Evolutionary conservation across 179 eudicot species (phyloP), one percentile per base, ranked within the genome.

Genomic region (Amaranthus tricolor): DNA sequence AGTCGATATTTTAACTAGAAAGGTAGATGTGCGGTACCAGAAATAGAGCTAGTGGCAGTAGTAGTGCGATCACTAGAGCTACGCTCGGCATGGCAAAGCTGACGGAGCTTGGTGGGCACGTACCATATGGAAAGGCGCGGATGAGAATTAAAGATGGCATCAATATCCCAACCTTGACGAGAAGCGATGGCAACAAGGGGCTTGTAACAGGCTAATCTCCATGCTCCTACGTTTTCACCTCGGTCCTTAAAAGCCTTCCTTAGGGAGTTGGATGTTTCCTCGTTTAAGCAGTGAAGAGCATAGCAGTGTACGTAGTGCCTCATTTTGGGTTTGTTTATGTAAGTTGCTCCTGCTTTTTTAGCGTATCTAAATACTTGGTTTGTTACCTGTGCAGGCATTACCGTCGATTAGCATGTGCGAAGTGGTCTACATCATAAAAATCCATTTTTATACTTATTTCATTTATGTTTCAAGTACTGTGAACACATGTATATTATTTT

Each of bases 271-370:
- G 98, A 93, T 0, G 88, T 83, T 53, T 90, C 94, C 84, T 86
- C 96, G 57, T 93, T 96, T 0, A 92, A 88, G 83, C 97, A 93
- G 65, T 93, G 98, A 8, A 93, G 85, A 0, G 97, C 99, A 50
- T 95, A 93, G 93, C 99, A 93, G 58, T 95, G 99, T 8, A 95
- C 99, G 71, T 95, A 95, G 74, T 95, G 99, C 16, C 99, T 78
- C 99, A 95, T 95, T 76, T 95, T 95, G 0, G 99, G 99, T 79
- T 95, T 95, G 97, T 95, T 95, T 19, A 95, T 95, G 91, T 95
- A 95, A 56, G 89, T 95, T 9, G 97, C 99, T 2, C 99, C 99
- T 0, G 96, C 88, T 67, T 91, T 88, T 86, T 95, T 95, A 0
- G 99, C 99, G 21, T 84, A 95, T 76, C 99, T 74, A 66, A 95